These are phyloP conservation scores for Pestalotiopsis sp. DNA, from an alignment of 2,329 filamentous ascomycete species.

Conservation along the genomic window DNA sequence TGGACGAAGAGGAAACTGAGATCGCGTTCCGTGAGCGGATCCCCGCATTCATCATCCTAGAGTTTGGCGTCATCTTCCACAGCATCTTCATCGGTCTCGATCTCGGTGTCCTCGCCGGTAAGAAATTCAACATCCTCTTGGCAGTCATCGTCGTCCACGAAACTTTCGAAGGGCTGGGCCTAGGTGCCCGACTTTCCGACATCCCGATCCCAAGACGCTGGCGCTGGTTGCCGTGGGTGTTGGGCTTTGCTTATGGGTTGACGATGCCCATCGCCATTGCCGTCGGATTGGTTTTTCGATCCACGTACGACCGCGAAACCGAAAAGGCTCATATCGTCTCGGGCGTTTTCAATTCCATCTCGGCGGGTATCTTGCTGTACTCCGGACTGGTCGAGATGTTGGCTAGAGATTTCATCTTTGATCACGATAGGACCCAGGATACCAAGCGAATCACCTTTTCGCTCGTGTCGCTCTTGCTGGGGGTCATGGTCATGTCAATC, in stretches of 20 bases:
- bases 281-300: conserved; percentile 76
- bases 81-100: conserved; percentile 92
- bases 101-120: conserved; percentile 58
- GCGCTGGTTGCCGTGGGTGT: conserved; percentile 73
- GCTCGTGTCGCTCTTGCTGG: conserved; percentile 73
- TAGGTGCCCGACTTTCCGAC: conserved; percentile 82
- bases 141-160: conserved; percentile 83
- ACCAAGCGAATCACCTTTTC: conserved; percentile 68
- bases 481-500: conserved; percentile 78
- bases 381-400: conserved; percentile 91
- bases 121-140: conserved; percentile 61
- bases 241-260: conserved; percentile 72
- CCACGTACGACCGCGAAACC: conserved; percentile 63
- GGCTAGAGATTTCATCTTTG: conserved; percentile 98
- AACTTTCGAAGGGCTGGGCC: conserved; percentile 88
- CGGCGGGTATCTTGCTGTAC: conserved; percentile 88
- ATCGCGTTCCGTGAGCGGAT: conserved; percentile 74
- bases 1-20: conserved; percentile 50
- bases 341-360: conserved; percentile 87
- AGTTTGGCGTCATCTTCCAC: conserved; percentile 95
- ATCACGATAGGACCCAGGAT: conserved; percentile 77
- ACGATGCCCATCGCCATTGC: conserved; percentile 86
- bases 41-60: conserved; percentile 86
- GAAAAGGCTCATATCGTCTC: conserved; percentile 74
- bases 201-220: conserved; percentile 75